Evolutionary conservation across 2,329 filamentous ascomycete species (phyloP).

Genomic region (Colletotrichum euphorbiae): DNA sequence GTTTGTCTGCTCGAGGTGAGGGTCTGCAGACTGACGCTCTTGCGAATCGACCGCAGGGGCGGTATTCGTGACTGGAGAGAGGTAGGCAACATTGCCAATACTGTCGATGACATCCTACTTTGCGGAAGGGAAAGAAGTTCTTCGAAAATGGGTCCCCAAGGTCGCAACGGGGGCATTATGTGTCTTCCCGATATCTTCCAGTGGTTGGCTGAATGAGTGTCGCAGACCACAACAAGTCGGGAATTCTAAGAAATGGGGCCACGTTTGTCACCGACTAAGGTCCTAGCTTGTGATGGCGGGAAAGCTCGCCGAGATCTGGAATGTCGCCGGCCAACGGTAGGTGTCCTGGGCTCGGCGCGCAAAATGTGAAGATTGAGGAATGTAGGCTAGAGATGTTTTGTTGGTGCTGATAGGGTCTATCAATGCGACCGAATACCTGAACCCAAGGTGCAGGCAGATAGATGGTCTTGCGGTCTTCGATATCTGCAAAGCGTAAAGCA

Average conservation of each 20-base stretch:
- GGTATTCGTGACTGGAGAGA: constrained; percentile 64
- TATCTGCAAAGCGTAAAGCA: background rate
- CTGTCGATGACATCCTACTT: constrained; percentile 55
- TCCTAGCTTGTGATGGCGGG: constrained; percentile 12
- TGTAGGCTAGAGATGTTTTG: constrained; percentile 10
- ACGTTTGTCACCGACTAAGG: constrained; percentile 13
- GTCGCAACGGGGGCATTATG: constrained; percentile 38
- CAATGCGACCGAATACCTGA: background rate
- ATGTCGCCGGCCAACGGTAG: constrained; percentile 24
- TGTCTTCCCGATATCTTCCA: constrained; percentile 27
- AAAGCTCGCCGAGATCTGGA: constrained; percentile 7
- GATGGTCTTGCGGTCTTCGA: background rate
- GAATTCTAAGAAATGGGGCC: constrained; percentile 33
- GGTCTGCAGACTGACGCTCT: constrained; percentile 50
- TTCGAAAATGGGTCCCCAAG: constrained; percentile 43
- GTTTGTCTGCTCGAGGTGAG: constrained; percentile 32
- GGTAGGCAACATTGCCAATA: constrained; percentile 65
- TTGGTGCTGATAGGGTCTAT: background rate
- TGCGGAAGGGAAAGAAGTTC: constrained; percentile 47
- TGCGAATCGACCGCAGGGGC: constrained; percentile 61
- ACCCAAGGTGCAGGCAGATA: no score
- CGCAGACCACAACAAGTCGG: constrained; percentile 31
- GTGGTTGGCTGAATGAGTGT: constrained; percentile 1
- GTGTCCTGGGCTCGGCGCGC: constrained; percentile 25
- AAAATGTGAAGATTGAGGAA: constrained; percentile 12